These are phyloP conservation scores for Candida orba DNA, from an alignment of 805 yeast species.

Conservation along the genomic window DNA sequence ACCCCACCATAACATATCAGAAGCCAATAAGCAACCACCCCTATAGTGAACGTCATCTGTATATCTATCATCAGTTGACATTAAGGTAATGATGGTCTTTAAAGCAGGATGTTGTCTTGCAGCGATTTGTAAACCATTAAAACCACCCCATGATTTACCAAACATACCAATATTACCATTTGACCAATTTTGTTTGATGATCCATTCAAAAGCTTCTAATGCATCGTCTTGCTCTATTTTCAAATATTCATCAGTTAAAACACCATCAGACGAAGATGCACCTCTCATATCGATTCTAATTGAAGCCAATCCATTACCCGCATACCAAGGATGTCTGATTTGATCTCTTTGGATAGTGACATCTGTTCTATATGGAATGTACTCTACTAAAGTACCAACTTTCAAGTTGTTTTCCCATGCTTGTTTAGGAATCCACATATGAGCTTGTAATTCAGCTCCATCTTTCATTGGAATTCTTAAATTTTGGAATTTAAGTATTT, in stretches of 20 bases:
- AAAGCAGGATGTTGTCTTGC: slow-evolving; percentile 40
- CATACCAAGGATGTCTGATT: slow-evolving; percentile 39
- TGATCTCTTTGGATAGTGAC: slow-evolving; percentile 40
- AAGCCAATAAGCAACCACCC: slow-evolving; percentile 38
- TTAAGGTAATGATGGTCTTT: slow-evolving; percentile 35
- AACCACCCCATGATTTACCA: slow-evolving; percentile 46
- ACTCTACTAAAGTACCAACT: slow-evolving; percentile 36
- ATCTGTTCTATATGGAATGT: slow-evolving; percentile 38
- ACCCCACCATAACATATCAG: slow-evolving; percentile 46
- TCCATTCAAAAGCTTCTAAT: slow-evolving; percentile 37
- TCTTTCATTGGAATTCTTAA: slow-evolving; percentile 33
- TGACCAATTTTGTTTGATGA: slow-evolving; percentile 33
- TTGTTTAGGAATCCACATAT: slow-evolving; percentile 36
- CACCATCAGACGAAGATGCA: slow-evolving; percentile 35
- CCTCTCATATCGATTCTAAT: slow-evolving; percentile 43
- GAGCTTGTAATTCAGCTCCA: slow-evolving; percentile 33
- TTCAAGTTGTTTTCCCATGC: slow-evolving; percentile 24
- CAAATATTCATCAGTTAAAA: slow-evolving; percentile 35
- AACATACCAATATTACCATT: slow-evolving; percentile 40
- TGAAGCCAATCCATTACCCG: slow-evolving; percentile 40
- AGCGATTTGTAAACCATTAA: slow-evolving; percentile 39
- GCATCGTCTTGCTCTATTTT: slow-evolving; percentile 39
- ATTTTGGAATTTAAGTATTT: slow-evolving; percentile 28
- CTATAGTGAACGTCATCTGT: slow-evolving; percentile 43
- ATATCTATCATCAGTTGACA: slow-evolving; percentile 42